Evolutionary conservation across 805 yeast species (phyloP), one percentile per base, ranked within the genome.

Genomic region (Schwanniomyces pseudopolymorphus): DNA sequence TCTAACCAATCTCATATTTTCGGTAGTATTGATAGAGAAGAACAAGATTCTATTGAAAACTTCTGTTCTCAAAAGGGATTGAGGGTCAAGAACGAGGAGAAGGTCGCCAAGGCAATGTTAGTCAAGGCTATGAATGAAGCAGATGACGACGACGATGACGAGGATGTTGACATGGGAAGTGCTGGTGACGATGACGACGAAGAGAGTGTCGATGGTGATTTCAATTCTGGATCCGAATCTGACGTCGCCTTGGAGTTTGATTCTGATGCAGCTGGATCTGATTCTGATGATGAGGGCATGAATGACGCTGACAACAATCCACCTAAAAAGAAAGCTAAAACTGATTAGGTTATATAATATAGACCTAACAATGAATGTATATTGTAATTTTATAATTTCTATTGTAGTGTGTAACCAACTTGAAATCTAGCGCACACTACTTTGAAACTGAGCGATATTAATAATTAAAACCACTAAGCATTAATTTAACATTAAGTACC

Each of bases 21-120:
- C 66, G 95, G 96, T 53, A 89, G 88, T 59, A 87, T 94, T 55
- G 85, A 85, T 51, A 82, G 89, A 63, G 97, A 89, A 52, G 99
- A 94, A 61, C 98, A 91, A 66, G 81, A 79, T 42, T 70, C 80
- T 2, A 74, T 94, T 49, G 96, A 92, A 63, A 75, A 75, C 38
- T 94, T 77, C 73, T 80, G 92, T 67, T 79, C 78, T 56, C 81
- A 85, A 41, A 90, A 89, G 76, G 87, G 86, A 46, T 70, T 94
- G 49, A 76, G 81, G 54, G 88, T 92, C 43, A 86, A 84, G 72
- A 91, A 91, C 62, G 98, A 92, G 60, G 91, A 90, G 52, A 88
- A 84, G 56, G 87, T 89, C 45, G 96, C 92, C 36, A 89, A 90
- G 67, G 84, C 84, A 42, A 77, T 87, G 74, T 70, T 90, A 61